Evolutionary conservation across 768 basidiomycete genomes (phyloP).

Genomic region (Lactarius quietus): DNA sequence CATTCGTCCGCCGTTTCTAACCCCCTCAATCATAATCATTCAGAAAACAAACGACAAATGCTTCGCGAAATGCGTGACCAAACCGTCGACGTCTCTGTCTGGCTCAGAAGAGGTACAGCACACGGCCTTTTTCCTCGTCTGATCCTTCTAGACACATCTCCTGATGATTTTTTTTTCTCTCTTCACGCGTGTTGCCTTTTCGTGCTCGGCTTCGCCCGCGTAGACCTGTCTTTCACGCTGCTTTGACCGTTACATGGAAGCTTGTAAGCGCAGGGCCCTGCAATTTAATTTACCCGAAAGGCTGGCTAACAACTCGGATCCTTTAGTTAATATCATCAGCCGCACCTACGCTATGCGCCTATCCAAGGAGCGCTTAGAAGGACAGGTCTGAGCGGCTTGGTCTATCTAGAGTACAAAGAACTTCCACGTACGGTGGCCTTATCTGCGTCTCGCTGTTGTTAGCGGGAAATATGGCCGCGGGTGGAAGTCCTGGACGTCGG

Average conservation of each 20-base stretch:
- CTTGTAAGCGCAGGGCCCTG: slow-evolving; percentile 51
- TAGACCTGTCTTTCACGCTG: slow-evolving; percentile 76
- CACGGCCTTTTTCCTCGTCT: neutral
- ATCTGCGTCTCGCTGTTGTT: neutral
- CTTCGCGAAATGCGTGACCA: slow-evolving; percentile 71
- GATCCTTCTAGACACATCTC: neutral
- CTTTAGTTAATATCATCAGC: slow-evolving; percentile 75
- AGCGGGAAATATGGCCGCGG: slow-evolving; percentile 10
- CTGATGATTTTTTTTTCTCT: neutral
- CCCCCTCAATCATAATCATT: neutral
- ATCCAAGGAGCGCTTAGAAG: slow-evolving; percentile 44
- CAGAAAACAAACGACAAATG: slow-evolving; percentile 82
- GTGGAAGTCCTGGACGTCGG: neutral
- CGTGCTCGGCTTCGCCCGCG: neutral
- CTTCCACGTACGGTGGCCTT: neutral
- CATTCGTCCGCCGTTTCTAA: neutral
- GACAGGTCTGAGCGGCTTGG: slow-evolving; percentile 8
- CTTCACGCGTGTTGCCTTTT: neutral
- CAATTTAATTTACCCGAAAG: neutral
- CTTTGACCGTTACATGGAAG: slow-evolving; percentile 80
- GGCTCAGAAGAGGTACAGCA: slow-evolving; percentile 65
- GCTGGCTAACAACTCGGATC: slow-evolving; percentile 4
- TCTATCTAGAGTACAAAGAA: neutral
- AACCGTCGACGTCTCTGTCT: slow-evolving; percentile 66
- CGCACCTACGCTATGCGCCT: slow-evolving; percentile 61